phyloP scores from a whole-genome alignment of 2,329 filamentous ascomycete species.

The Arachnomyces sp. region DNA sequence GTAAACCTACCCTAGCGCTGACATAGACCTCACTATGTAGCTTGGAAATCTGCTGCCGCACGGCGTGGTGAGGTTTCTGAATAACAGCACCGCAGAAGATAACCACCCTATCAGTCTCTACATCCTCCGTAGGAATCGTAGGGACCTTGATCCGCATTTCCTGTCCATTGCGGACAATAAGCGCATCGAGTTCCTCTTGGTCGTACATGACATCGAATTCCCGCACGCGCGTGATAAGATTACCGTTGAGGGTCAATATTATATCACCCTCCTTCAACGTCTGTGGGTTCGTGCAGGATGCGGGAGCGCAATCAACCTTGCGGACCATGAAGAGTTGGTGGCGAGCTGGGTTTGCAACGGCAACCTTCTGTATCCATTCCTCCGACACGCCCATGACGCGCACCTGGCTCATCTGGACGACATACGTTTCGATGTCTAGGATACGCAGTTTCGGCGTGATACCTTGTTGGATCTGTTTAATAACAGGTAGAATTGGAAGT shows the following conservation, averaged over 20 bases:
- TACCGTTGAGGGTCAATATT: conserved; percentile 79
- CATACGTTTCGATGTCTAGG: conserved; percentile 85
- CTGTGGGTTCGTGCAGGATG: conserved; percentile 37
- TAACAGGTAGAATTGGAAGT: conserved; percentile 78
- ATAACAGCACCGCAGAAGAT: conserved; percentile 92
- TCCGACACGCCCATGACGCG: conserved; percentile 95
- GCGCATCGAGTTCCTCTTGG: conserved; percentile 69
- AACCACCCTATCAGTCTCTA: conserved; percentile 86
- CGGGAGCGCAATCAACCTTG: conserved; percentile 62
- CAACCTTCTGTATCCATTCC: conserved; percentile 88
- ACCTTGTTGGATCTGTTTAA: conserved; percentile 74
- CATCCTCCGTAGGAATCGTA: conserved; percentile 78
- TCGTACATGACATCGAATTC: conserved; percentile 97
- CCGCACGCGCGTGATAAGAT: conserved; percentile 84
- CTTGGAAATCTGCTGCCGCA: conserved; percentile 93
- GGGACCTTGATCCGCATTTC: conserved; percentile 69
- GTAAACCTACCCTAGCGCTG: conserved; percentile 55
- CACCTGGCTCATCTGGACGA: conserved; percentile 93
- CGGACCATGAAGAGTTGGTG: conserved; percentile 98
- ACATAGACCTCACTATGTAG: conserved; percentile 96
- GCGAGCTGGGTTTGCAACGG: conserved; percentile 77
- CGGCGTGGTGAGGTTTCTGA: conserved; percentile 89
- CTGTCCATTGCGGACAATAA: conserved; percentile 76
- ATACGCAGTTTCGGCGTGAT: conserved; percentile 76
- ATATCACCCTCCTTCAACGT: conserved; percentile 84